Base-by-base conservation (phyloP, 2,329 filamentous ascomycete genomes). In the Leptosphaerulina australis region DNA sequence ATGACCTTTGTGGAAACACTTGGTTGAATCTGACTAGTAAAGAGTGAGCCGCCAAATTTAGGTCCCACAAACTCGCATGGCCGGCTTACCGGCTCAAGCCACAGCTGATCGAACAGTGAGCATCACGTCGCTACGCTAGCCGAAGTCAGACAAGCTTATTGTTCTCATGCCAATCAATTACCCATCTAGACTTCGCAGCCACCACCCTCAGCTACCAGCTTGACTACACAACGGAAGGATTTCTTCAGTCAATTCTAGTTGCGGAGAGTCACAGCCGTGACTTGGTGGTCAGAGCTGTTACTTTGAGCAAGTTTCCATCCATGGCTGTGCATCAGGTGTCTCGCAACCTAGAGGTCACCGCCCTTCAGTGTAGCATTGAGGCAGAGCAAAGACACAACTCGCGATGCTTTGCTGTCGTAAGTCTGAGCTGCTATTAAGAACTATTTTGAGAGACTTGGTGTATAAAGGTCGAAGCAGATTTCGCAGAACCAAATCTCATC, bases 151-250 rank as follows among this genome's bases (percentile, higher is more conserved):
- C 30, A 48, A 48, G 29, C 44, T 29, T 41, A 41, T 30, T 26
- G 25, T 20, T 41, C 44, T 48, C n/a, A 48, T 30, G 7, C 12
- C 17, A 14, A 21, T 21, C 17, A 24, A 40, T 24, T 12, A 24
- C 36, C 36, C 44, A 48, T 29, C 44, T 48, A 37, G 15, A 24
- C 30, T 14, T 40, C 30, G 30, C 44, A 48, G n/a, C n/a, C n/a
- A n/a, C n/a, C n/a, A n/a, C 30, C 10, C 29, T 35, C 17, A 37
- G 37, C 37, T 30, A 31, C 24, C 12, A 34, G 18, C 15, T 30
- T 40, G 30, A 48, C 44, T 25, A 30, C 30, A 30, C 10, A 12
- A 1, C 21, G 15, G n/a, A 33, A 33, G 14, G 36, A 18, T 30
- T 24, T 22, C 8, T 36, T 30, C 44, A 48, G 20, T 41, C 24